Evolutionary conservation across 495 filamentous ascomycete genomes (phyloP), one percentile per base, ranked within the genome.

Genomic region (Aspergillus taichungensis): DNA sequence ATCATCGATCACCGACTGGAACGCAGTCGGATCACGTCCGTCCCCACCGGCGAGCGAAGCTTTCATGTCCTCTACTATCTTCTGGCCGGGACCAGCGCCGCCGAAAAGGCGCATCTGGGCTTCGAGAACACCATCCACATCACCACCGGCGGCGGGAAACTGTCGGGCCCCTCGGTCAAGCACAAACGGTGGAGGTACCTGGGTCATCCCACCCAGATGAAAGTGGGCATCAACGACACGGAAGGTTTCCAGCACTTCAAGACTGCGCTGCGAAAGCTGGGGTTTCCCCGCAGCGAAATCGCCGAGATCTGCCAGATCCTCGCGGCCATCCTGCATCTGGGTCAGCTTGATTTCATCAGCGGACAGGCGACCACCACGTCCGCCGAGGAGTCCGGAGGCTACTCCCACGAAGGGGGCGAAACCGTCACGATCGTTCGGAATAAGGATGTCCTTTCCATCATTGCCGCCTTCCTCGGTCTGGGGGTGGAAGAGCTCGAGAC

Each of bases 231-330:
- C 60, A 95, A 98, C 58, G 92, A 98, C 61, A 70, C 79, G 4
- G 91, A 95, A 56, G 91, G 91, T 0, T 98, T 98, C 65, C 87
- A 94, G 60, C 84, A 95, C 41, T 98, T 98, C 72, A 98, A 98
- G 72, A 95, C 86, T 0, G 92, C 92, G 3, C 68, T 98, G 41
- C 71, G 91, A 37, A 96, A 94, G 60, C 75, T 98, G 32, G 92
- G 95, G 60, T 96, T 98, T 52, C 87, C 90, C 2, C 77, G 88
- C 14, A 79, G 81, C 51, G 91, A 96, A 53, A 95, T 98, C 60
- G 92, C 92, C 31, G 90, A 95, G 59, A 85, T 97, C 45, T 98
- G 92, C 60, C 91, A 97, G 64, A 79, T 96, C 34, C 64, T 98
- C 14, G 92, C 92, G 13, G 78, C 77, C 55, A 94, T 98, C 49